Evolutionary conservation across 192 early-diverging fungal species (phyloP), one percentile per base, ranked within the genome.

Genomic region (Umbelopsis vinacea): DNA sequence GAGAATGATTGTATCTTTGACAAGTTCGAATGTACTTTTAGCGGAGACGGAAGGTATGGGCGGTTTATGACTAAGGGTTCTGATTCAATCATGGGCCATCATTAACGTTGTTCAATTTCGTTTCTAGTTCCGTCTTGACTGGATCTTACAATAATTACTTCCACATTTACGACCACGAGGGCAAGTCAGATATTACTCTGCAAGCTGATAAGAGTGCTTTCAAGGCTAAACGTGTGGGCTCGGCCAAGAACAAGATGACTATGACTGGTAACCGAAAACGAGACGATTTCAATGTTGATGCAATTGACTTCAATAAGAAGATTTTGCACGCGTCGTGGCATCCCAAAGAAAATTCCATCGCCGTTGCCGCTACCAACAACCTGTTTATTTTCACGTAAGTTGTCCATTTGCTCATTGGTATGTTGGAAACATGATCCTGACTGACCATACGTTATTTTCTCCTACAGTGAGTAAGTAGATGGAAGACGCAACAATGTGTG

Each of bases 1-100:
- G 97, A 99, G 74, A 99, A 97, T 84, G 97, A 99, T 81, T 97
- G 95, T 79, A 99, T 99, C 82, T 99, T 99, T 89, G 97, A 99
- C 89, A 99, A 99, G 87, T 99, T 99, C 77, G 97, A 99, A 81
- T 97, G 95, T 84, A 93, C 90, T 50, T 95, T 98, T 72, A 95
- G 94, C 79, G 96, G 96, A 29, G 92, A 96, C 77, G 95, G 96
- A 79, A 87, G 87, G 91, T 96, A 89, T 54, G 94, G 87, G 8
- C 14, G 33, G 4, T 24, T 23, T 9, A 40, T 37, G 14, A 12
- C 9, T 43, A 70, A 21, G 23, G 29, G 1, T 40, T 52, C 7
- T 52, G 6, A 12, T 37, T 3, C 33, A 37, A n/a, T 2, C 9
- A 14, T 63, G 6, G 17, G 35, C 29, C 29, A 11, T 4, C 8